Base-by-base conservation (phyloP, 2,329 filamentous ascomycete species). In the Hymenoscyphus scutula region DNA sequence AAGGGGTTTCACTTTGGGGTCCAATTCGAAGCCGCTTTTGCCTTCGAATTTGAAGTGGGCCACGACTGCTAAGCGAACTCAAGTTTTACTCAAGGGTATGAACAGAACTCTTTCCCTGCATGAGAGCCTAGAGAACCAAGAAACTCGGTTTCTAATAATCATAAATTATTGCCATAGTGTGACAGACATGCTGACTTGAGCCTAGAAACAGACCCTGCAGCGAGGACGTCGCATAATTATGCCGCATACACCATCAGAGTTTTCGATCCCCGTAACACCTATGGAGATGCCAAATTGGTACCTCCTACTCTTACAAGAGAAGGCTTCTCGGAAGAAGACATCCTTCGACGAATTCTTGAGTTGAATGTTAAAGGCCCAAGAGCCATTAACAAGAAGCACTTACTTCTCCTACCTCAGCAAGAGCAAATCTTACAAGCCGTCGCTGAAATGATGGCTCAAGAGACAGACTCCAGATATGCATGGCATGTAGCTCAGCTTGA, bases 171-270 rank as follows among this genome's bases (percentile, higher is more conserved):
- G n/a, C 6, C 6, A 48, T 48, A 23, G 2, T 23, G 19, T 48
- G 19, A 23, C n/a, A 48, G 19, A 51, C 23, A 25, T 13, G 45
- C 45, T 51, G 23, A 51, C 19, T 51, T 10, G 19, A 10, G 23
- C 8, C 3, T 13, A 25, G 19, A 51, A 23, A 5, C 3, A 51
- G 45, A 51, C 4, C 10, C 23, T 23, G 4, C 23, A 11, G 11
- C 45, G 13, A 13, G 45, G 3, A 51, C 45, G 10, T 51, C 45
- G 13, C 45, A 48, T 23, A 53, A 30, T 17, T 62, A 57, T 53
- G 54, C 41, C 11, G 60, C 60, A 23, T 62, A 62, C 30, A 62
- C 60, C 7, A 55, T 62, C 41, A 54, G 60, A 29, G 54, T 62
- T 11, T 58, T 62, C 15, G 54, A 38, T 3, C 51, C 60, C n/a